Percentiles rank a stretch among this genome's conserved stretches.
Evolutionary conservation across 2,329 filamentous ascomycete genomes (phyloP).

Genomic region (Mycogone perniciosa): DNA sequence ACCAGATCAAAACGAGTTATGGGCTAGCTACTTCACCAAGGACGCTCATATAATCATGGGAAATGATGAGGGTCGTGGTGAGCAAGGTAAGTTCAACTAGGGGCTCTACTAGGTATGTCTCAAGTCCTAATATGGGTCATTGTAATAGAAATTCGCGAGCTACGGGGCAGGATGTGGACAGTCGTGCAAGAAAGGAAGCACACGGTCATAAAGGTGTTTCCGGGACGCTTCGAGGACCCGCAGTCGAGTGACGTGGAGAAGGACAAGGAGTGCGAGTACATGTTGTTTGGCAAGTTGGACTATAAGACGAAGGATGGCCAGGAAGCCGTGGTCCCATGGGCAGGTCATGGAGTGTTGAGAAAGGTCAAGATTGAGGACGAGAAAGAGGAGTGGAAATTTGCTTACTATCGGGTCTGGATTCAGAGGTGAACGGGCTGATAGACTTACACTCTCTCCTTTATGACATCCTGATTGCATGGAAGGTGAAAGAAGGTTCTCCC

Average conservation of each 20-base stretch:
- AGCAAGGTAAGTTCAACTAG: conserved; percentile 22
- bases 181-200: conserved; percentile 34
- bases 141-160: conserved; percentile 32
- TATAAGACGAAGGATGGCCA: conserved; percentile 23
- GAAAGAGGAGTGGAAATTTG: conserved; percentile 28
- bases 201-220: conserved; percentile 36
- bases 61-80: conserved; percentile 31
- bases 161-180: conserved; percentile 40
- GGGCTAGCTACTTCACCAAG: conserved; percentile 36
- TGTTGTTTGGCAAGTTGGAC: conserved; percentile 27
- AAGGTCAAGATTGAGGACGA: conserved; percentile 17
- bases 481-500: too few relatives aligned
- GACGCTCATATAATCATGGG: conserved; percentile 39
- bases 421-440: conserved; percentile 17
- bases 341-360: conserved; percentile 25
- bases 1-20: conserved; percentile 34
- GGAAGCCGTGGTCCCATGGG: conserved; percentile 23
- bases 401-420: conserved; percentile 28
- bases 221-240: conserved; percentile 25
- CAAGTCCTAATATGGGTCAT: not conserved
- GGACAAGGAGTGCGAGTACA: conserved; percentile 26
- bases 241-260: conserved; percentile 5
- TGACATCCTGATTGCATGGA: not conserved
- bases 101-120: too few relatives aligned
- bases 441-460: not conserved